Conservation (phyloP, 306 rosid genomes). For the Fragaria ananassa region DNA sequence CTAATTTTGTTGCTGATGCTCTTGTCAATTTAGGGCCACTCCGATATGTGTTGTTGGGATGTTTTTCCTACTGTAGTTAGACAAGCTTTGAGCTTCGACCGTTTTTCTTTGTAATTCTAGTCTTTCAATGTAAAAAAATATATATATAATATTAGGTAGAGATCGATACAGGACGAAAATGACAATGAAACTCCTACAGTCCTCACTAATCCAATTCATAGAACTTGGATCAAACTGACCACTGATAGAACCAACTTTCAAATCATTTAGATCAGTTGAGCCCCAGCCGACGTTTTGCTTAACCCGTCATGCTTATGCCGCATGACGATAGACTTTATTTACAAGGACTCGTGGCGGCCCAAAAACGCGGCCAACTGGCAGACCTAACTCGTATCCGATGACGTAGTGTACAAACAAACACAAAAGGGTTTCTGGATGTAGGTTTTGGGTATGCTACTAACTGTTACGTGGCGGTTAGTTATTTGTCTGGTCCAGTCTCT, state of each 20-base stretch:
- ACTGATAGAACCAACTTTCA: not conserved
- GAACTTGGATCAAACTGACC: not conserved
- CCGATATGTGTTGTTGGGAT: too few species aligned
- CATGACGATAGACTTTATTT: conserved; percentile 4
- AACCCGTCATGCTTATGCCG: conserved; percentile 27
- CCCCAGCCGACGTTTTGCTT: conserved; percentile 4
- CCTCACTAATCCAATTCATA: not conserved
- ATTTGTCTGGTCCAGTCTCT: not conserved
- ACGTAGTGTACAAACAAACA: not conserved
- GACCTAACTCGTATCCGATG: not conserved
- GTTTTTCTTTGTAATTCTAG: too few species aligned
- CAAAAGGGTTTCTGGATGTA: not conserved
- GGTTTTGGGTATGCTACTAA: conserved; percentile 3
- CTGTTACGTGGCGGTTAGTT: not conserved
- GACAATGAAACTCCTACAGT: not conserved
- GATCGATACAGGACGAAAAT: not conserved
- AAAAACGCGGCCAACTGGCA: not conserved
- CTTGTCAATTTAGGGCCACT: too few species aligned
- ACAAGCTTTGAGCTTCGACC: too few species aligned
- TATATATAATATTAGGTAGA: too few species aligned
- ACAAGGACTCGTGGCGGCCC: not conserved
- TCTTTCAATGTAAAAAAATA: too few species aligned
- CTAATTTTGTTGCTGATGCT: too few species aligned
- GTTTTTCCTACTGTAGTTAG: too few species aligned
- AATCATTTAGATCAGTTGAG: not conserved